Evolutionary conservation across 805 yeast genomes (phyloP), one percentile per base, ranked within the genome.

Genomic region (Yamadazyma kitorensis): DNA sequence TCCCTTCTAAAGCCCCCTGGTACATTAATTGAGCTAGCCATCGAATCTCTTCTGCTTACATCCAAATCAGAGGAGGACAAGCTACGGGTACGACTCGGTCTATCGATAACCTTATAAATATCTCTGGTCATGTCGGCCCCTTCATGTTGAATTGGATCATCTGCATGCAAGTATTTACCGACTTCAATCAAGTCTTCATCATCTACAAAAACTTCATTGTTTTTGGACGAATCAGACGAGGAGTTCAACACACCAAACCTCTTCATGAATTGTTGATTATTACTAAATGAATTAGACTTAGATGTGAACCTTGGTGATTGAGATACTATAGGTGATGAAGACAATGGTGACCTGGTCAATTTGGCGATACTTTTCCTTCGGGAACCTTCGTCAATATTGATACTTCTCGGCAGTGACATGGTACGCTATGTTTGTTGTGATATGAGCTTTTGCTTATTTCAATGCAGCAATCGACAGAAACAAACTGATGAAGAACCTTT

Each of bases 1-100:
- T 82, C 86, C 47, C 94, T 66, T 55, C 94, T 69, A 55, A 85
- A 85, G 0, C 93, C 94, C 33, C 93, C 93, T 0, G 94, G 94
- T 8, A 84, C 80, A 43, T 82, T 78, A 27, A 85, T 54, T 1
- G 78, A 78, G 35, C 85, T 74, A 0, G 89, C 91, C 9, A 70
- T 61, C 0, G 87, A 78, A 10, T 76, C 78, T 31, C 85, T 61
- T 47, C 88, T 64, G 20, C 43, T 40, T 7, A 50, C 50, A 15
- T 34, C 34, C 5, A 40, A 30, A n/a, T 55, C 59, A 2, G 49
- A 36, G 11, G 58, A 52, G 2, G 60, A 46, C 16, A 52, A 47
- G 21, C 63, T 56, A 7, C 54, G 35, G 5, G 54, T 37, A 18
- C 48, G 33, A 24, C 40, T 26, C 1, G 38, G 41, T 21, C 36